These are phyloP conservation scores for Botrytis paeoniae DNA, from an alignment of 2,329 filamentous ascomycete genomes.

Conservation along the genomic window DNA sequence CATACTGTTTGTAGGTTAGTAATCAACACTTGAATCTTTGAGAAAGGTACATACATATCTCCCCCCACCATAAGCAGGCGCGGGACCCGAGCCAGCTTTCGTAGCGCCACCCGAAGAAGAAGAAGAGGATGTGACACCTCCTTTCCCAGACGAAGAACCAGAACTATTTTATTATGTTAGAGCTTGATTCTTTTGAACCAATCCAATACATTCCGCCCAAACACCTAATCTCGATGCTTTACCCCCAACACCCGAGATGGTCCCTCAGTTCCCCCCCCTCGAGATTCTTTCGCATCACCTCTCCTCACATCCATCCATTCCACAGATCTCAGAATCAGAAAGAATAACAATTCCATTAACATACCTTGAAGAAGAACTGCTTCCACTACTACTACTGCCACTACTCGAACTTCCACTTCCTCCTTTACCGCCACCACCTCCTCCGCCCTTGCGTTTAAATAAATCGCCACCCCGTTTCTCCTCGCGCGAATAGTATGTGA, in stretches of 20 bases:
- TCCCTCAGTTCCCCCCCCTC: neutral
- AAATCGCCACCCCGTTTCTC: constrained; percentile 41
- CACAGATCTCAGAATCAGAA: neutral
- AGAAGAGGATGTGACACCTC: constrained; percentile 29
- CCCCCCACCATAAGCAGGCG: constrained; percentile 59
- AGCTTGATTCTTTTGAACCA: neutral
- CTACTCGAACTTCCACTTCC: constrained; percentile 43
- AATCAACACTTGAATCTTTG: neutral
- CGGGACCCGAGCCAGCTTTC: constrained; percentile 54
- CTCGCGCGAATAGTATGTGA: constrained; percentile 15
- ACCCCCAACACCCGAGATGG: neutral
- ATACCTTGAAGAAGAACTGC: constrained; percentile 33
- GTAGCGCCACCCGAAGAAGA: constrained; percentile 50
- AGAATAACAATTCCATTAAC: constrained; percentile 26
- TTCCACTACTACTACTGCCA: constrained; percentile 1
- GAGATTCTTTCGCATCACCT: neutral
- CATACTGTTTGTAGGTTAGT: constrained; percentile 44
- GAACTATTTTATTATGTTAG: constrained; percentile 22
- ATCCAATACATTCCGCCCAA: neutral
- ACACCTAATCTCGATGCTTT: neutral
- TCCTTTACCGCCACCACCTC: constrained; percentile 54
- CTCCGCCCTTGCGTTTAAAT: constrained; percentile 60
- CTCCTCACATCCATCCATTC: neutral
- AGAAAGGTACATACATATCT: constrained; percentile 40
- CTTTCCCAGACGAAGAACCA: constrained; percentile 26